Evolutionary conservation across 345 rosid genomes (phyloP), one percentile per base, ranked within the genome.

Genomic region (Citrus trifoliata): DNA sequence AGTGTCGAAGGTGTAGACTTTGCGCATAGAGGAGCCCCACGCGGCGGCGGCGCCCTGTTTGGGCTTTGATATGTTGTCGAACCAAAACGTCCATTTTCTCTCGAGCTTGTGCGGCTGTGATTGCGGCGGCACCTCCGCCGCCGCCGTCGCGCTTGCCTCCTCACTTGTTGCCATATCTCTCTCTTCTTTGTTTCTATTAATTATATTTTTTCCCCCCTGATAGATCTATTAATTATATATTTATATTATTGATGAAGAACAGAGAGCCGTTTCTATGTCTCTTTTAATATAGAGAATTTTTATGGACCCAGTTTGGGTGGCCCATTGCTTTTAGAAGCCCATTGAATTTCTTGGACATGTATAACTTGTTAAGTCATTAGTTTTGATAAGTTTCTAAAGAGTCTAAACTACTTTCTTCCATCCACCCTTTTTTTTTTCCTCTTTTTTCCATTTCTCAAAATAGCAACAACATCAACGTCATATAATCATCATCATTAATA

Each of bases 51-150:
- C 89, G 82, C 98, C 98, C 69, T 88, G 92, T 70, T 91, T 91
- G 35, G 89, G 82, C 79, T 92, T 95, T 28, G 95, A 92, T 83
- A 89, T 94, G 79, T 89, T 90, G 76, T 93, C 97, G 78, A 85
- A 91, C 99, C 99, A 95, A 79, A 95, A 93, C 6, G 95, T 78
- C 99, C 99, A 95, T 78, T 90, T 92, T 63, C 95, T 89, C 68
- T 95, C 95, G 42, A 95, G 85, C 84, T 90, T 90, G 84, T 93
- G 92, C 13, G 85, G 85, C 79, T 86, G 88, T 30, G 59, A 3
- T 14, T 93, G 92, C 7, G 84, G 84, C 78, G 85, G 89, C 35
- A 82, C 84, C 72, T 81, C 87, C 10, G 22, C 81, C 46, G 71
- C 79, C 46, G 67, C 33, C 10, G 76, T 74, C 76, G 61, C 80